A percentile compares a stretch with the other conserved stretches of the same genome.
phyloP scores from a whole-genome alignment of 2,329 filamentous ascomycete species.

The Aureobasidium zeae region DNA sequence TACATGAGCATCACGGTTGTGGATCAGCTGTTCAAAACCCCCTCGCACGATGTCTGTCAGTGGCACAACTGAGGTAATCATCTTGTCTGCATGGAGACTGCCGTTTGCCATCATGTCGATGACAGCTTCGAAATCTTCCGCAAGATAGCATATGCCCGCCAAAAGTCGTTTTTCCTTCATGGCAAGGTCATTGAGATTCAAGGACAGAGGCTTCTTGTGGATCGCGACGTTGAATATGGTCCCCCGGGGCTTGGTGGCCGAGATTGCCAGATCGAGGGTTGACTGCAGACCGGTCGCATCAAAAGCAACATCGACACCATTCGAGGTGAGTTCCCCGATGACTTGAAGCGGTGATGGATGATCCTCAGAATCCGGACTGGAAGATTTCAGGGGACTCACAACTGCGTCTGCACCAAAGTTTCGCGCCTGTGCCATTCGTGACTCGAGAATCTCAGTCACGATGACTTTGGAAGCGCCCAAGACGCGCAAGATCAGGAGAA shows the following conservation, averaged over 20 bases:
- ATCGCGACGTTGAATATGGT: conserved; percentile 19
- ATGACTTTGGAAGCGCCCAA: conserved; percentile 47
- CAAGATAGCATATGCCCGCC: conserved; percentile 16
- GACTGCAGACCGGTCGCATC: conserved; percentile 13
- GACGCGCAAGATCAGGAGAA: conserved; percentile 48
- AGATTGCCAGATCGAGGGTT: conserved; percentile 8
- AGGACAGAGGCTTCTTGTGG: conserved; percentile 16
- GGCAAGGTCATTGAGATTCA: conserved; percentile 16
- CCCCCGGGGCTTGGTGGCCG: conserved; percentile 15
- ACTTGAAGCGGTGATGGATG: background rate
- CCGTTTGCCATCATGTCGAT: conserved; percentile 13
- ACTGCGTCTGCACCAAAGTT: conserved; percentile 12
- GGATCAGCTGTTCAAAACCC: conserved; percentile 16
- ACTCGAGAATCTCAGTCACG: conserved; percentile 42
- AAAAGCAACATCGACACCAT: conserved; percentile 12
- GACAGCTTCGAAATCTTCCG: conserved; percentile 16
- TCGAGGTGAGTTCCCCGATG: background rate
- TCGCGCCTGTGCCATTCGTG: conserved; percentile 3
- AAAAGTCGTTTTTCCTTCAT: conserved; percentile 16
- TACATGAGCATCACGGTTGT: conserved; percentile 15
- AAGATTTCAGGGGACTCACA: conserved; percentile 1
- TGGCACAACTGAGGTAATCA: conserved; percentile 18
- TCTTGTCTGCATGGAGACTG: conserved; percentile 9
- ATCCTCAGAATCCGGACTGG: background rate
- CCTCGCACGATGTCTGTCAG: conserved; percentile 14